A percentile compares a stretch with the other conserved stretches of the same genome.
These are phyloP conservation scores for Termitomyces titanicus DNA, from an alignment of 768 basidiomycete genomes.

Conservation along the genomic window DNA sequence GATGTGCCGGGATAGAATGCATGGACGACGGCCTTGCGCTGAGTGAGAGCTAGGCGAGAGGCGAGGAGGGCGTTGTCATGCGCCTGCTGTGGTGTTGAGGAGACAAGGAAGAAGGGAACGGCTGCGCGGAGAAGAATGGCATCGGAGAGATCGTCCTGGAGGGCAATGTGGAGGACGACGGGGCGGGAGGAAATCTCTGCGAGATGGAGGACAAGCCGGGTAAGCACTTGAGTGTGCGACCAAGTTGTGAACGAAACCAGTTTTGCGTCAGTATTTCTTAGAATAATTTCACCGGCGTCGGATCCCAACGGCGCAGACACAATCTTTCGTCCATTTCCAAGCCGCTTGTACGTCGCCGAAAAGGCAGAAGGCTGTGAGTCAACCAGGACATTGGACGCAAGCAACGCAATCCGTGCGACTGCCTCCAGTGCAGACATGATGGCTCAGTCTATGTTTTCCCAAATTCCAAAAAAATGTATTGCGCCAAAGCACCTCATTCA, in stretches of 20 bases:
- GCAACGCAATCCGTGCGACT: slow-evolving; percentile 68
- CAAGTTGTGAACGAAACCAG: slow-evolving; percentile 61
- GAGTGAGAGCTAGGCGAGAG: slow-evolving; percentile 67
- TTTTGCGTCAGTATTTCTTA: slow-evolving; percentile 39
- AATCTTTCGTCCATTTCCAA: slow-evolving; percentile 35
- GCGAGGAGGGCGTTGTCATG: slow-evolving; percentile 90
- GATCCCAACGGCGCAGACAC: slow-evolving; percentile 58
- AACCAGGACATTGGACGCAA: slow-evolving; percentile 65
- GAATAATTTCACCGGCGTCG: slow-evolving; percentile 57
- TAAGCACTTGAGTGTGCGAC: slow-evolving; percentile 47
- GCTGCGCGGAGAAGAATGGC: slow-evolving; percentile 74
- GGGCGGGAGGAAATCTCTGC: slow-evolving; percentile 61
- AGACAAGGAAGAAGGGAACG: slow-evolving; percentile 80
- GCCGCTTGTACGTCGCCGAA: slow-evolving; percentile 32
- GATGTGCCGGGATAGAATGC: slow-evolving; percentile 56
- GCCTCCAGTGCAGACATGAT: slow-evolving; percentile 25
- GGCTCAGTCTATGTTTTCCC: slow-evolving; percentile 2
- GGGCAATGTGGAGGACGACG: slow-evolving; percentile 69
- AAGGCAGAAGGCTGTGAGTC: slow-evolving; percentile 54
- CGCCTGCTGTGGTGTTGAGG: slow-evolving; percentile 72
- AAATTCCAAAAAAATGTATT: slow-evolving; percentile 15
- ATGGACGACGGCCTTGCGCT: slow-evolving; percentile 80
- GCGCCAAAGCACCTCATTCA: slow-evolving; percentile 37
- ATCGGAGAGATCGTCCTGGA: slow-evolving; percentile 65
- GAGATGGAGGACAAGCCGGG: slow-evolving; percentile 66